phyloP scores from a whole-genome alignment of 192 early-diverging fungal species.

The Gryganskiella cystojenkinii region DNA sequence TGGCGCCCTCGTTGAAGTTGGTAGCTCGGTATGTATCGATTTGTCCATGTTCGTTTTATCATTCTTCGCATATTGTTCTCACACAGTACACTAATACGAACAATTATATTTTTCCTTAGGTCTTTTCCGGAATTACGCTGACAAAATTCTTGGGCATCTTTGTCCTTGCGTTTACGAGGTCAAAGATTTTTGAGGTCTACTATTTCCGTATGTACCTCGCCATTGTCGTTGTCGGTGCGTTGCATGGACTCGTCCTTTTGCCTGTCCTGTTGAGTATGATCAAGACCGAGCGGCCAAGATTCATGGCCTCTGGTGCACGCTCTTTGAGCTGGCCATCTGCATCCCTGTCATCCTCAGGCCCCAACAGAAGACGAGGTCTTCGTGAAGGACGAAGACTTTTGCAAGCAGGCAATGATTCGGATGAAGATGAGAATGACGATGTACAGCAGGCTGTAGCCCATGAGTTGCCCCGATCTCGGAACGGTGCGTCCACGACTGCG shows the following conservation, averaged over 20 bases:
- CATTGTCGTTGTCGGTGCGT: conserved; percentile 68
- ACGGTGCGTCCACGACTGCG: not conserved
- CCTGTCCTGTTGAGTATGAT: conserved; percentile 67
- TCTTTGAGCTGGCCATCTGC: conserved; percentile 32
- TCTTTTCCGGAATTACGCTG: conserved; percentile 71
- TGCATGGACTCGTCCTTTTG: conserved; percentile 68
- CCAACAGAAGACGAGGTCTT: conserved; percentile 23
- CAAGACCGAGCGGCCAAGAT: conserved; percentile 19
- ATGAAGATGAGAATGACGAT: conserved; percentile 42
- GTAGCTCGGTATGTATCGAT: conserved; percentile 61
- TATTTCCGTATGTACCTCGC: conserved; percentile 75
- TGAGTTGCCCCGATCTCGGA: conserved; percentile 44
- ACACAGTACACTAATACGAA: conserved; percentile 2
- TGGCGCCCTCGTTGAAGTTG: conserved; percentile 64
- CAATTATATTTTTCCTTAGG: too few relatives aligned
- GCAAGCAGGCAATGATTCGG: conserved; percentile 24
- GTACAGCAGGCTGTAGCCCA: conserved; percentile 30
- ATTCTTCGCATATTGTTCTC: not conserved
- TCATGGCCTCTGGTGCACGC: conserved; percentile 17
- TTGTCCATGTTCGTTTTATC: not conserved
- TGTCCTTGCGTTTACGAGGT: conserved; percentile 72
- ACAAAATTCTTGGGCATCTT: conserved; percentile 76
- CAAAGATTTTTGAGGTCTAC: conserved; percentile 76
- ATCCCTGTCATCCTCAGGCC: conserved; percentile 10
- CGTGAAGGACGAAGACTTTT: conserved; percentile 33